phyloP scores from a whole-genome alignment of 1,284 basidiomycete species.

The Prillingera fragicola region DNA sequence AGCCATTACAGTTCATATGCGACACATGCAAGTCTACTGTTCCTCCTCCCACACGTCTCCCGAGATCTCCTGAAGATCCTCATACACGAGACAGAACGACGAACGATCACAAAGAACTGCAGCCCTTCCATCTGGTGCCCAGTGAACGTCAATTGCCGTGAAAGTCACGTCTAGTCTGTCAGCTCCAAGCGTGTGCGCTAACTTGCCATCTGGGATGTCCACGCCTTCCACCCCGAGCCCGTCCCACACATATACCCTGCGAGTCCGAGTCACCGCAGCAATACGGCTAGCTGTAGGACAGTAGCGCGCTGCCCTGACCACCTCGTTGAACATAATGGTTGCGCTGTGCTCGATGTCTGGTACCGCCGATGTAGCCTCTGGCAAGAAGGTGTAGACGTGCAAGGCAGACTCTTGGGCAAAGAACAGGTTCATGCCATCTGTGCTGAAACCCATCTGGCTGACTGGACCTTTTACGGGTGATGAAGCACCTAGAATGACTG shows the following conservation, averaged over 20 bases:
- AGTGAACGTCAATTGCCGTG: constrained; percentile 17
- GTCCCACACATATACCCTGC: constrained; percentile 38
- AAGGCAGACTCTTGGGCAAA: constrained; percentile 38
- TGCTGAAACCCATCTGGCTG: constrained; percentile 67
- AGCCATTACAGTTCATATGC: too few species aligned
- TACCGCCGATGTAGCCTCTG: constrained; percentile 9
- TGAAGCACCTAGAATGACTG: not conserved
- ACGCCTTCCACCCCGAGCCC: constrained; percentile 35
- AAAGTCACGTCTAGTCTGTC: constrained; percentile 15
- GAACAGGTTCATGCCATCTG: constrained; percentile 63
- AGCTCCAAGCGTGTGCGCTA: not conserved
- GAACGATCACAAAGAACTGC: constrained; percentile 23
- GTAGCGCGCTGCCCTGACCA: constrained; percentile 24
- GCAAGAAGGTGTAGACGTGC: constrained; percentile 38
- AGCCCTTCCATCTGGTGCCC: constrained; percentile 35
- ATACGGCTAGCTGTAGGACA: constrained; percentile 19
- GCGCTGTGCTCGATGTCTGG: constrained; percentile 26
- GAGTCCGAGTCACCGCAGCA: constrained; percentile 17
- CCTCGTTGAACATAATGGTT: constrained; percentile 23
- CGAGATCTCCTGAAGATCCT: not conserved
- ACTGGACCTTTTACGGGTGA: not conserved
- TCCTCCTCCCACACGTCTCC: constrained; percentile 9
- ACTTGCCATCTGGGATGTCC: constrained; percentile 32
- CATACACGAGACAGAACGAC: constrained; percentile 36
- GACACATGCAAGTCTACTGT: too few species aligned